Evolutionary conservation across 2,329 filamentous ascomycete species (phyloP).

Genomic region (Exophiala aquamarina): DNA sequence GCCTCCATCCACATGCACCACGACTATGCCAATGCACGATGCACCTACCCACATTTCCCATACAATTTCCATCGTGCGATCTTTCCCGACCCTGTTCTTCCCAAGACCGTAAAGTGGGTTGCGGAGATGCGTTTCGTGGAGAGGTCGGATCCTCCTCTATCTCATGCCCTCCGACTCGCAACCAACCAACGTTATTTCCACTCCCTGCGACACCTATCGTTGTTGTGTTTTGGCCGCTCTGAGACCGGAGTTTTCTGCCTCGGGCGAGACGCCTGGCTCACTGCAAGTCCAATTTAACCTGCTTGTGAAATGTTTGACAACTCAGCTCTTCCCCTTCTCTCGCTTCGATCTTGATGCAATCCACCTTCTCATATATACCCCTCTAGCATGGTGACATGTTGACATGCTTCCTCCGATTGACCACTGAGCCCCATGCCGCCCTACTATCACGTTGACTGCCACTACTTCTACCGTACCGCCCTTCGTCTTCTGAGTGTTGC

Average conservation of each 20-base stretch:
- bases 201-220: constrained; percentile 3
- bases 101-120: not conserved
- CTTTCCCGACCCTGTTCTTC: constrained; percentile 5
- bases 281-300: constrained; percentile 7
- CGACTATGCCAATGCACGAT: too few relatives aligned
- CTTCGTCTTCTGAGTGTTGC: constrained; percentile 81
- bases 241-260: not conserved
- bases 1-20: too few relatives aligned
- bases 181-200: constrained; percentile 11
- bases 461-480: constrained; percentile 90
- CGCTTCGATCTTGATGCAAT: constrained; percentile 6
- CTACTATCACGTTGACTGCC: constrained; percentile 82
- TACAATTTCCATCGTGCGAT: not conserved
- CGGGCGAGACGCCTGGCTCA: not conserved
- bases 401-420: too few relatives aligned
- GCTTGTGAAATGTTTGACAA: constrained; percentile 1
- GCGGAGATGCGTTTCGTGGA: too few relatives aligned
- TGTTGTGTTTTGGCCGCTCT: not conserved
- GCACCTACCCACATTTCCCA: not conserved
- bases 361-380: constrained; percentile 15
- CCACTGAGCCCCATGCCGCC: constrained; percentile 61
- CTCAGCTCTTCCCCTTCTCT: not conserved
- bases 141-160: not conserved
- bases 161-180: not conserved
- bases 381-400: too few relatives aligned